Conservation (phyloP, 495 filamentous ascomycete species). For the Ramalina intermedia region DNA sequence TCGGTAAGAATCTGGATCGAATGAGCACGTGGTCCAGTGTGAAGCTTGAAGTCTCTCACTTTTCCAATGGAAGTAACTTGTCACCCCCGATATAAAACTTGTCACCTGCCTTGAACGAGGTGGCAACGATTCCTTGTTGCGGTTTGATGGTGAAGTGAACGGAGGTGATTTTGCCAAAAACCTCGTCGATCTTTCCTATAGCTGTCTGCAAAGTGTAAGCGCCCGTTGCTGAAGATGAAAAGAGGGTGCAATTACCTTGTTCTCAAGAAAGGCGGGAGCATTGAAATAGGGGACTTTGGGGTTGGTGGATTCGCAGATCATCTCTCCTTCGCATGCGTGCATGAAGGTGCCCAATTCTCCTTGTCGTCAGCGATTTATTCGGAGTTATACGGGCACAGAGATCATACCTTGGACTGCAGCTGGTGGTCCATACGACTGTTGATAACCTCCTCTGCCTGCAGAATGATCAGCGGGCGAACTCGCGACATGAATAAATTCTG, state of each 20-base stretch:
- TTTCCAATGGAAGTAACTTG: constrained; percentile 86
- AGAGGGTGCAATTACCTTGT: constrained; percentile 49
- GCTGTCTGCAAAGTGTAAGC: constrained; percentile 26
- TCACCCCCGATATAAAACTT: constrained; percentile 93
- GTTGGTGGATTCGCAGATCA: constrained; percentile 87
- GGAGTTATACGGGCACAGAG: background rate
- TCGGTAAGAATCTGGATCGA: constrained; percentile 63
- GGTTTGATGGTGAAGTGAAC: constrained; percentile 98
- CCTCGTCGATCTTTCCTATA: constrained; percentile 44
- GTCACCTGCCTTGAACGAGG: constrained; percentile 88
- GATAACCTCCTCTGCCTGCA: constrained; percentile 47
- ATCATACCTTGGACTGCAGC: constrained; percentile 47
- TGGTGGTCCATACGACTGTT: constrained; percentile 50
- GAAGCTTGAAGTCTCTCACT: constrained; percentile 24
- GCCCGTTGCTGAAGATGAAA: background rate
- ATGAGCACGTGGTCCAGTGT: constrained; percentile 9
- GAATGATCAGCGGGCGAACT: background rate
- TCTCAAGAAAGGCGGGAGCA: constrained; percentile 94
- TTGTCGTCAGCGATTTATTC: constrained; percentile 15
- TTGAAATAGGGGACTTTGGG: constrained; percentile 98
- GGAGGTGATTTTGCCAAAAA: constrained; percentile 87
- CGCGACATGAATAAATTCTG: background rate
- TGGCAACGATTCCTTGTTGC: constrained; percentile 83
- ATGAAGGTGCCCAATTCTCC: constrained; percentile 85
- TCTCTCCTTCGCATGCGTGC: constrained; percentile 90